Percentiles rank a stretch among this genome's conserved stretches.
Evolutionary conservation across 768 basidiomycete species (phyloP).

Genomic region (Termitomyces sp.): DNA sequence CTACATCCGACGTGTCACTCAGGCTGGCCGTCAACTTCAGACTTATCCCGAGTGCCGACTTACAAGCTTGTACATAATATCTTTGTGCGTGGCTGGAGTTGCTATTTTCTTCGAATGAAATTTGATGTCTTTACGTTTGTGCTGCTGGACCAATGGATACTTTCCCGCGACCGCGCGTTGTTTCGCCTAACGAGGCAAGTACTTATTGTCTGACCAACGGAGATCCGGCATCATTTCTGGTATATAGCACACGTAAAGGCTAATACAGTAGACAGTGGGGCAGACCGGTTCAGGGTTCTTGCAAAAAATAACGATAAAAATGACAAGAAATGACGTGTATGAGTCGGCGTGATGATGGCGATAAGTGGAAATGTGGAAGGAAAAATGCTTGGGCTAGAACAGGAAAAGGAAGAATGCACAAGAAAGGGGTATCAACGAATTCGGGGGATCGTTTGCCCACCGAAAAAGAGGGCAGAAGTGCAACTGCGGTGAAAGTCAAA

Average conservation of each 20-base stretch:
- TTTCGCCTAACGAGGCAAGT: neutral
- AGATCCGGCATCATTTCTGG: neutral
- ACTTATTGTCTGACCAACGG: too few species aligned
- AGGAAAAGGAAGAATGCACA: neutral
- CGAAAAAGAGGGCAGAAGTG: neutral
- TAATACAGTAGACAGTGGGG: neutral
- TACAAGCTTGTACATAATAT: too few species aligned
- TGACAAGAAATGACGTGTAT: neutral
- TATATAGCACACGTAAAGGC: neutral
- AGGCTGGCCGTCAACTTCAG: neutral
- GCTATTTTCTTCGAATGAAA: too few species aligned
- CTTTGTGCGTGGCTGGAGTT: too few species aligned
- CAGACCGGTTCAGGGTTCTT: neutral
- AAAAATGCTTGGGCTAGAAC: neutral
- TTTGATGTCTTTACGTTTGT: too few species aligned
- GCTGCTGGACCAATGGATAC: too few species aligned
- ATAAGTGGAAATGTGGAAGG: neutral
- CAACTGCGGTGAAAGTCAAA: neutral
- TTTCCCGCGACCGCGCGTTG: too few species aligned
- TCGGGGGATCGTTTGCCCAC: conserved; percentile 11
- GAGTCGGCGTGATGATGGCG: neutral
- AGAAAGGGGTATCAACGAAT: conserved; percentile 10
- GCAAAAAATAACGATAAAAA: neutral
- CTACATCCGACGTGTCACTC: too few species aligned
- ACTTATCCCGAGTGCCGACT: neutral